Conservation (phyloP, 202 grass and related monocot species). For the Saccharum hybrid region DNA sequence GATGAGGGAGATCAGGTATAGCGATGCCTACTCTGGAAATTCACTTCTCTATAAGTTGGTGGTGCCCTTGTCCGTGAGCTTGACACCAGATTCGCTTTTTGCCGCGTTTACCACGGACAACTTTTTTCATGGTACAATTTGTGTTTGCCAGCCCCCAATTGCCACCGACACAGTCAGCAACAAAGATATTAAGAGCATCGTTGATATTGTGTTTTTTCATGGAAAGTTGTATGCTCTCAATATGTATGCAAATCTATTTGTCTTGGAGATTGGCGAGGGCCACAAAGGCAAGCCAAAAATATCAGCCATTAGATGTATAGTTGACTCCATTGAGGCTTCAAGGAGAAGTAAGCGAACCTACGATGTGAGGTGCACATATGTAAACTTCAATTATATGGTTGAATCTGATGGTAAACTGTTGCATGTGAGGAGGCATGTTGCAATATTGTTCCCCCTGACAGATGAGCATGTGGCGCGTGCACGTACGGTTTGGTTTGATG, state of each 20-base stretch:
- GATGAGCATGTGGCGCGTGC: too few species aligned
- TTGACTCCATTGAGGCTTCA: not conserved
- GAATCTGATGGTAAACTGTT: not conserved
- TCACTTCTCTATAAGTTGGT: not conserved
- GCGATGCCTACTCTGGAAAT: not conserved
- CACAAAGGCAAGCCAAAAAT: not conserved
- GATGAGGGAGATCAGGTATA: not conserved
- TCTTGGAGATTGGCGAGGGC: not conserved
- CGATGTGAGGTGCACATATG: too few species aligned
- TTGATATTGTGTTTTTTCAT: not conserved
- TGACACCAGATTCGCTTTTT: not conserved
- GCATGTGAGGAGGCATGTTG: not conserved
- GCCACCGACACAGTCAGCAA: not conserved
- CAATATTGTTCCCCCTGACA: too few species aligned
- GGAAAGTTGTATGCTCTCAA: not conserved
- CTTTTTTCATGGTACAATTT: not conserved
- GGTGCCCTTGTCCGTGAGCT: not conserved
- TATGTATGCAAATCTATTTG: not conserved
- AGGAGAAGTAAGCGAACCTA: too few species aligned
- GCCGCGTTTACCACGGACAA: not conserved
- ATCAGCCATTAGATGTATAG: not conserved
- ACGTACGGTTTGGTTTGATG: not conserved
- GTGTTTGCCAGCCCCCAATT: not conserved
- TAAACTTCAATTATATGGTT: not conserved
- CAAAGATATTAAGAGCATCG: too few species aligned